phyloP scores from a whole-genome alignment of 208 protist genomes.

The Herpetomonas tarakana region DNA sequence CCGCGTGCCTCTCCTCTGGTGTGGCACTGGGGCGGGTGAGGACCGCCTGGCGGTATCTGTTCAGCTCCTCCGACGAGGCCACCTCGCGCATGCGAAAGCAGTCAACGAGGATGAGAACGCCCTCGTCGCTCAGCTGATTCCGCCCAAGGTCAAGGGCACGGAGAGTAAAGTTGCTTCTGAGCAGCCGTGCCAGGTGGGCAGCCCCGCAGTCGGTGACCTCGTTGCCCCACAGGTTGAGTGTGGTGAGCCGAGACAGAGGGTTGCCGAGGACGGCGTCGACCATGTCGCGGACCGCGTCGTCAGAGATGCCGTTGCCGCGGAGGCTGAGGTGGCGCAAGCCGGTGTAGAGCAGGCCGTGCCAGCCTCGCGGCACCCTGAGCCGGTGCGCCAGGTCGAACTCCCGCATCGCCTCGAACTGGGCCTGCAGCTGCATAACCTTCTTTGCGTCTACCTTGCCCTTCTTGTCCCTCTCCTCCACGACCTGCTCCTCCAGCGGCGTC shows the following conservation, averaged over 20 bases:
- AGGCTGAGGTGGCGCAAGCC: constrained; percentile 73
- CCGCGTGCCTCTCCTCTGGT: constrained; percentile 44
- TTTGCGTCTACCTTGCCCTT: constrained; percentile 84
- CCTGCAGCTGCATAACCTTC: constrained; percentile 68
- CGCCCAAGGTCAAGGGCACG: constrained; percentile 77
- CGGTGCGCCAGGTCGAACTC: constrained; percentile 63
- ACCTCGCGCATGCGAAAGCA: constrained; percentile 72
- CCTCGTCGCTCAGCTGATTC: constrained; percentile 76
- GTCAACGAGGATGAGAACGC: constrained; percentile 57
- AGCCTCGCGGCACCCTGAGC: constrained; percentile 56
- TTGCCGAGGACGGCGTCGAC: constrained; percentile 43
- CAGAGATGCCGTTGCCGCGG: constrained; percentile 79
- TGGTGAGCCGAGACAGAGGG: constrained; percentile 62
- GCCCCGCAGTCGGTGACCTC: constrained; percentile 72
- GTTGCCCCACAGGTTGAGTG: constrained; percentile 89
- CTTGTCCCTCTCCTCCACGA: constrained; percentile 71
- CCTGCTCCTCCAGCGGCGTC: constrained; percentile 58
- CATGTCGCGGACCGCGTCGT: constrained; percentile 40
- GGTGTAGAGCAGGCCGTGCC: constrained; percentile 73
- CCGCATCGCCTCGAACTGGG: constrained; percentile 58
- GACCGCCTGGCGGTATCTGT: constrained; percentile 36
- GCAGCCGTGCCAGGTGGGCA: constrained; percentile 40
- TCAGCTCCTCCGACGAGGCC: constrained; percentile 37
- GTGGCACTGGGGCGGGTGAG: constrained; percentile 49
- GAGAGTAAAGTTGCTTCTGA: constrained; percentile 54